Conservation (phyloP, 352 stramenopile species). For the Globisporangium spiculum region DNA sequence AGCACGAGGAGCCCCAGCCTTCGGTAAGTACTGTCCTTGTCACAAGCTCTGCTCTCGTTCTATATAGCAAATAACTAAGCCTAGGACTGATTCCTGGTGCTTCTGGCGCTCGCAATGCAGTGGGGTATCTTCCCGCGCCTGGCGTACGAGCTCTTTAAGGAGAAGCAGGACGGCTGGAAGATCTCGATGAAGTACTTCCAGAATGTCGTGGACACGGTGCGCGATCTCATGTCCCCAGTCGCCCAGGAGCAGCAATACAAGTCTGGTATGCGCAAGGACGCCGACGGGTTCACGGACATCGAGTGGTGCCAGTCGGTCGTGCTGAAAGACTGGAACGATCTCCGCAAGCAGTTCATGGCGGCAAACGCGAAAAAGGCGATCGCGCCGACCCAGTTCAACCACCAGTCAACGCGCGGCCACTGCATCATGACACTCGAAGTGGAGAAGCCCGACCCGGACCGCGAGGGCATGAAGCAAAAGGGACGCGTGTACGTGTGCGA, state of each 20-base stretch:
- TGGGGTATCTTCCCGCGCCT: slow-evolving; percentile 92
- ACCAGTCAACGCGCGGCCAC: slow-evolving; percentile 92
- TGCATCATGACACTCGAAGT: slow-evolving; percentile 96
- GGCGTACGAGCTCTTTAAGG: slow-evolving; percentile 93
- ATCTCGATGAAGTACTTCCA: slow-evolving; percentile 98
- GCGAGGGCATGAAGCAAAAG: slow-evolving; percentile 86
- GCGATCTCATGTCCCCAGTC: slow-evolving; percentile 92
- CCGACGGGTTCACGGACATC: slow-evolving; percentile 94
- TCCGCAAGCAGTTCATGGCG: slow-evolving; percentile 88
- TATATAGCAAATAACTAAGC: background rate
- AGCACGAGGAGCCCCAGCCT: slow-evolving; percentile 85
- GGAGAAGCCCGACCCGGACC: slow-evolving; percentile 90
- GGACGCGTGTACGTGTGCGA: slow-evolving; percentile 94
- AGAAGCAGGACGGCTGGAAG: slow-evolving; percentile 95
- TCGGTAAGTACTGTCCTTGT: slow-evolving; percentile 26
- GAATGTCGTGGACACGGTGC: slow-evolving; percentile 94
- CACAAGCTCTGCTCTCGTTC: background rate
- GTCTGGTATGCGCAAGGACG: slow-evolving; percentile 92
- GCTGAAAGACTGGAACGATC: slow-evolving; percentile 93
- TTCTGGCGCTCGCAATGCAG: slow-evolving; percentile 15
- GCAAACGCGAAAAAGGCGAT: slow-evolving; percentile 93
- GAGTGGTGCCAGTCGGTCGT: slow-evolving; percentile 92
- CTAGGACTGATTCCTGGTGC: background rate
- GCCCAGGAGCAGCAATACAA: slow-evolving; percentile 95
- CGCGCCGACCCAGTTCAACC: slow-evolving; percentile 93